Conservation (phyloP, 345 rosid species). For the Geranium brycei region DNA sequence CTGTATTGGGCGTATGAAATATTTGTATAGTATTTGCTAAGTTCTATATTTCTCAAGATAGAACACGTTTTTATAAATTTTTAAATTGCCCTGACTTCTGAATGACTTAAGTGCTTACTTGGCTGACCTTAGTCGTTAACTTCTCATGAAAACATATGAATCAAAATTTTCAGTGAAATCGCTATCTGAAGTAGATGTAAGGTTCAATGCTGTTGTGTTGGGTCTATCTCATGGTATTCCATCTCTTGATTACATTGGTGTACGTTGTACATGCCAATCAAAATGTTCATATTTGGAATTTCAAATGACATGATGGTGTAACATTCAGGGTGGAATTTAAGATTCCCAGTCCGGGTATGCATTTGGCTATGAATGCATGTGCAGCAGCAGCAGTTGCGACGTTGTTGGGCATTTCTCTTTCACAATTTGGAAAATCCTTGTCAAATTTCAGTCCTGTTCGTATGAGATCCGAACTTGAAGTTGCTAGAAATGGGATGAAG, state of each 20-base stretch:
- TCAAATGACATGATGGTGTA: neutral
- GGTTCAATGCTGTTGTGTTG: neutral
- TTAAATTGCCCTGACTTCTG: no score
- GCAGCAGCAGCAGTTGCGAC: conserved; percentile 22
- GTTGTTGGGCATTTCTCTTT: conserved; percentile 16
- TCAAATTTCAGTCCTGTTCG: conserved; percentile 15
- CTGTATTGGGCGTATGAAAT: no score
- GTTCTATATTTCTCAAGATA: no score
- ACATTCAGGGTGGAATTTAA: conserved; percentile 21
- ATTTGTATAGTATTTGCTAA: no score
- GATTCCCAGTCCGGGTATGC: conserved; percentile 17
- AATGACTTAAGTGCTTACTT: no score
- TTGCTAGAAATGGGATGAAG: conserved; percentile 16
- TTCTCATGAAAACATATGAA: neutral
- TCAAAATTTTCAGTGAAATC: neutral
- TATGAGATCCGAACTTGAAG: conserved; percentile 17
- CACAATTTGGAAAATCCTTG: conserved; percentile 19
- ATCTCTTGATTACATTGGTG: neutral
- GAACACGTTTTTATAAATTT: no score
- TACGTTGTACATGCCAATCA: neutral
- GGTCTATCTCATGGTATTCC: neutral
- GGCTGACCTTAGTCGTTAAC: no score
- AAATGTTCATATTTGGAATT: neutral
- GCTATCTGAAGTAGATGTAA: neutral
- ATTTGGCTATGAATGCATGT: conserved; percentile 20